phyloP scores from a whole-genome alignment of 768 basidiomycete genomes.

The Xerocomellus intermedius region DNA sequence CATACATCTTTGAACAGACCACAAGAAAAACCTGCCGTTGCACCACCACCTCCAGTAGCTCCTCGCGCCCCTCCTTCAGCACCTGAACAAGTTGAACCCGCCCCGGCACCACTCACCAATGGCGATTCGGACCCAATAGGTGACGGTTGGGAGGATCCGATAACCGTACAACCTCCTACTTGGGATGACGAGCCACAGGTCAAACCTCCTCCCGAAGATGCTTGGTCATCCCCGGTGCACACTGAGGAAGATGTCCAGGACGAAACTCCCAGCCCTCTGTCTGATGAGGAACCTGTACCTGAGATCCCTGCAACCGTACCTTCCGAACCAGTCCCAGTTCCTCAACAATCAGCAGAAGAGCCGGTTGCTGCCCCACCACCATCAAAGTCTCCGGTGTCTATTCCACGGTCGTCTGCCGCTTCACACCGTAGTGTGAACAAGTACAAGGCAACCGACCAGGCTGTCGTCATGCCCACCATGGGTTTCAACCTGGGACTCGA shows the following conservation, averaged over 20 bases:
- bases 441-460: slow-evolving; percentile 73
- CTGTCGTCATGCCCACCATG: slow-evolving; percentile 75
- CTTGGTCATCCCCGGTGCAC: slow-evolving; percentile 34
- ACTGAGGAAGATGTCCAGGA: slow-evolving; percentile 21
- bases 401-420: slow-evolving; percentile 50
- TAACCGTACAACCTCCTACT: slow-evolving; percentile 60
- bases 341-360: slow-evolving; percentile 22
- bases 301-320: slow-evolving; percentile 18
- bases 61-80: slow-evolving; percentile 16
- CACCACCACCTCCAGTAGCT: slow-evolving; percentile 35
- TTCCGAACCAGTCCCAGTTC: slow-evolving; percentile 14
- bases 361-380: slow-evolving; percentile 34
- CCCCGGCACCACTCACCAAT: slow-evolving; percentile 30
- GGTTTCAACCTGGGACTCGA: slow-evolving; percentile 61
- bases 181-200: slow-evolving; percentile 70
- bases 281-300: slow-evolving; percentile 35
- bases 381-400: slow-evolving; percentile 42
- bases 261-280: slow-evolving; percentile 15
- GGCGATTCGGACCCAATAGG: slow-evolving; percentile 36
- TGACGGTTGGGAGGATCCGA: slow-evolving; percentile 70
- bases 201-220: slow-evolving; percentile 33
- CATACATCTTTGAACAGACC: slow-evolving; percentile 39
- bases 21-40: slow-evolving; percentile 60
- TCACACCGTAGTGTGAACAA: slow-evolving; percentile 58
- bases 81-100: slow-evolving; percentile 23